phyloP scores from a whole-genome alignment of 1,139 yeast species.

The Zygoascus meyerae region DNA sequence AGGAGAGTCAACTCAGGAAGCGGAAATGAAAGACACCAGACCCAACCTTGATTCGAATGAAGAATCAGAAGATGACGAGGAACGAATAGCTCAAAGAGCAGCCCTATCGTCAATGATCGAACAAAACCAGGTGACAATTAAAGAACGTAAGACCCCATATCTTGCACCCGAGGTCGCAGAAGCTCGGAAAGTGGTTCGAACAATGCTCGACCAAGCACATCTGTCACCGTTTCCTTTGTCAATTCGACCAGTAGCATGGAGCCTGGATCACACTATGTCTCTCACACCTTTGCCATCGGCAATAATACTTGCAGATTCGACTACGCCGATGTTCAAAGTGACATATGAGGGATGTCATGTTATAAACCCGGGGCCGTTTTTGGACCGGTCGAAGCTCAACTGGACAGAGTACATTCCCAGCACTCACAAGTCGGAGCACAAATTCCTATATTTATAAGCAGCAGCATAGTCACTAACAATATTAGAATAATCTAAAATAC shows the following conservation, averaged over 20 bases:
- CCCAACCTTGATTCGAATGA: constrained; percentile 28
- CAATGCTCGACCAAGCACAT: constrained; percentile 80
- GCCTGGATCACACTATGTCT: constrained; percentile 61
- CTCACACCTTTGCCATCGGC: constrained; percentile 67
- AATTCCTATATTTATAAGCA: constrained; percentile 19
- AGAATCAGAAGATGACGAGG: constrained; percentile 22
- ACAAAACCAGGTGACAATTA: constrained; percentile 16
- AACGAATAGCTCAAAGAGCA: constrained; percentile 17
- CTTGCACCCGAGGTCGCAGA: constrained; percentile 45
- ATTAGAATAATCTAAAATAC: neutral
- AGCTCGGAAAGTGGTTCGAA: constrained; percentile 70
- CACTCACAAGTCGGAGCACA: constrained; percentile 18
- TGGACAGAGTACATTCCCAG: constrained; percentile 68
- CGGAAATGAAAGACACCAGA: neutral
- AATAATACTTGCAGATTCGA: constrained; percentile 55
- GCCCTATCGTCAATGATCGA: constrained; percentile 21
- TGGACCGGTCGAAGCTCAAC: constrained; percentile 44
- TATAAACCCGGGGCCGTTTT: constrained; percentile 60
- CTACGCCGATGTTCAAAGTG: constrained; percentile 65
- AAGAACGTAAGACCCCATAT: constrained; percentile 17
- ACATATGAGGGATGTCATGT: constrained; percentile 81
- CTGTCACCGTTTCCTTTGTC: constrained; percentile 68
- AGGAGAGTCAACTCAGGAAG: constrained; percentile 8
- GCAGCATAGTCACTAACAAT: neutral
- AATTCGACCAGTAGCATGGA: constrained; percentile 62